phyloP scores from a whole-genome alignment of 177 flowering plant genomes.

The Telopea speciosissima region DNA sequence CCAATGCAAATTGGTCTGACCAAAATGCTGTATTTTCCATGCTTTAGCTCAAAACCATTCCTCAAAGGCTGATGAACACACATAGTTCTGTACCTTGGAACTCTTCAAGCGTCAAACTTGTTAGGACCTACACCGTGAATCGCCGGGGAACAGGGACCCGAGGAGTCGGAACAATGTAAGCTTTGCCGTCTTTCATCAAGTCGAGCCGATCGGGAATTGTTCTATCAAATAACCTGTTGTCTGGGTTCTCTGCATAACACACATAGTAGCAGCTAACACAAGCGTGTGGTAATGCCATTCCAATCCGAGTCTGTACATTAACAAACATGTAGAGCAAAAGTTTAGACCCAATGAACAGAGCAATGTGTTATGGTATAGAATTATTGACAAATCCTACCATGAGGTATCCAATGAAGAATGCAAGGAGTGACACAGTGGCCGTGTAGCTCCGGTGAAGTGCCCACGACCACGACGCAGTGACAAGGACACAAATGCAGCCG shows the following conservation, averaged over 20 bases:
- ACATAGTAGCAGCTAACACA: slow-evolving; percentile 88
- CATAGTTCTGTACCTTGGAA: no score
- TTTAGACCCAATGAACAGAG: no score
- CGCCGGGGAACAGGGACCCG: slow-evolving; percentile 52
- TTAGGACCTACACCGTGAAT: neutral
- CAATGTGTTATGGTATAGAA: no score
- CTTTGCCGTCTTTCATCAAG: slow-evolving; percentile 37
- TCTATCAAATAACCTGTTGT: slow-evolving; percentile 46
- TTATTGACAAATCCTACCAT: slow-evolving; percentile 41
- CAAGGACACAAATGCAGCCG: slow-evolving; percentile 71
- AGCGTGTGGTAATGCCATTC: slow-evolving; percentile 93
- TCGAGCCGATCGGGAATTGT: slow-evolving; percentile 45
- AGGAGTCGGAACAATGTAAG: slow-evolving; percentile 55
- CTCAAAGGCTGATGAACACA: no score
- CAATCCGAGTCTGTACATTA: slow-evolving; percentile 66
- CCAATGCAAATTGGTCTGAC: no score
- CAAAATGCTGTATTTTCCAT: no score
- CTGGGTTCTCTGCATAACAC: slow-evolving; percentile 85
- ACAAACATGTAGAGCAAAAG: neutral
- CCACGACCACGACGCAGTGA: slow-evolving; percentile 69
- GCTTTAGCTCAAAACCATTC: no score
- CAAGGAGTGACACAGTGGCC: slow-evolving; percentile 64
- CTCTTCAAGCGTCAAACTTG: neutral
- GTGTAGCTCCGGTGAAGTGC: slow-evolving; percentile 47
- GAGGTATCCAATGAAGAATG: slow-evolving; percentile 85